Evolutionary conservation across 331 rosid species (phyloP).

Genomic region (Malus hybrid): DNA sequence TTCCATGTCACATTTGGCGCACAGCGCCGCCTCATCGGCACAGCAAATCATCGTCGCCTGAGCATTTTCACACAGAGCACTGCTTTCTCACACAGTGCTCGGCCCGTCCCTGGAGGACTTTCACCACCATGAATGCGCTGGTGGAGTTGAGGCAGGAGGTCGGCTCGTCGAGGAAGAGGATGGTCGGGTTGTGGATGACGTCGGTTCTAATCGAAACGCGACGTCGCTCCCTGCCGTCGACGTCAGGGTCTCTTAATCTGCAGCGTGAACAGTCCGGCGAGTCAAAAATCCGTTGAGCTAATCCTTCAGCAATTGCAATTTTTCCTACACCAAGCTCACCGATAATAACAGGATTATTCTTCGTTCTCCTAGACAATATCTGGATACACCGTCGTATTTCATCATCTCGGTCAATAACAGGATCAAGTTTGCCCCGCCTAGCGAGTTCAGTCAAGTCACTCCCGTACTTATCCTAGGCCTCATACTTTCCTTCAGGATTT

Average conservation of each 20-base stretch:
- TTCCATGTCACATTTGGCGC: conserved; percentile 74
- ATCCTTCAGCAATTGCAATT: conserved; percentile 97
- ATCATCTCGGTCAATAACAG: conserved; percentile 95
- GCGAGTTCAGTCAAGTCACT: conserved; percentile 93
- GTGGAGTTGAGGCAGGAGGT: conserved; percentile 92
- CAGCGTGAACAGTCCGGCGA: too few species aligned
- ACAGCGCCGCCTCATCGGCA: conserved; percentile 86
- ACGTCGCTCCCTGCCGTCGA: conserved; percentile 64
- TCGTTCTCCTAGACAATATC: conserved; percentile 89
- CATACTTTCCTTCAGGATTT: conserved; percentile 93
- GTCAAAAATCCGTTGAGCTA: too few species aligned
- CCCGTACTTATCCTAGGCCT: conserved; percentile 85
- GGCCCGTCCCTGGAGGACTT: conserved; percentile 70
- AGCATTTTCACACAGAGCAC: conserved; percentile 55
- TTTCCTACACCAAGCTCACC: conserved; percentile 99
- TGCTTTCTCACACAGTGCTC: conserved; percentile 43
- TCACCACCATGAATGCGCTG: conserved; percentile 91
- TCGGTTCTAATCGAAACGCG: conserved; percentile 87
- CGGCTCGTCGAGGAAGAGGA: conserved; percentile 84
- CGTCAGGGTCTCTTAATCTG: too few species aligned
- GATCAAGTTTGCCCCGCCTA: conserved; percentile 94
- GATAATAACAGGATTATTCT: conserved; percentile 93
- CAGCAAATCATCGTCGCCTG: conserved; percentile 84
- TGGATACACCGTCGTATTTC: conserved; percentile 94
- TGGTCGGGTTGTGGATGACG: conserved; percentile 80